Evolutionary conservation across 495 filamentous ascomycete species (phyloP).

Genomic region (Xylaria intraflava): DNA sequence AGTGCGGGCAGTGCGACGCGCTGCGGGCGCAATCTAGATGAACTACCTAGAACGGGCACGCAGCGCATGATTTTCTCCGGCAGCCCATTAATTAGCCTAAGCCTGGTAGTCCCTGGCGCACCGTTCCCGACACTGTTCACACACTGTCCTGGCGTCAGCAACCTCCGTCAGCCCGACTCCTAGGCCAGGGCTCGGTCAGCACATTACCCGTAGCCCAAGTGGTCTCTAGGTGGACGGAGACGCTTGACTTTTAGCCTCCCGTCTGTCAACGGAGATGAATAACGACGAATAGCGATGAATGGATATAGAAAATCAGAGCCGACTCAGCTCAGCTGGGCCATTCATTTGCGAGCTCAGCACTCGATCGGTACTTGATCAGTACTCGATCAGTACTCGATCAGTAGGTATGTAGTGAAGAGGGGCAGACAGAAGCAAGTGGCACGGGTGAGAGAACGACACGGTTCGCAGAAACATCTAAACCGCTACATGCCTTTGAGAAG

Average conservation of each 20-base stretch:
- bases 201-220: not conserved
- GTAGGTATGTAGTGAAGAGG: not conserved
- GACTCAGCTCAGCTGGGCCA: too few relatives aligned
- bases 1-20: too few relatives aligned
- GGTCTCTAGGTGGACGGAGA: too few relatives aligned
- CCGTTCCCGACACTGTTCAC: not conserved
- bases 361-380: not conserved
- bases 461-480: not conserved
- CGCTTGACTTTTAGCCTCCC: too few relatives aligned
- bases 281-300: too few relatives aligned
- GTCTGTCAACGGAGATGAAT: too few relatives aligned
- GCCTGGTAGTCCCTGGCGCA: not conserved
- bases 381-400: not conserved
- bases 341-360: not conserved
- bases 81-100: not conserved
- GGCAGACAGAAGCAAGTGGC: not conserved
- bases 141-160: not conserved
- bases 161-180: not conserved
- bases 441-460: not conserved
- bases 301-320: too few relatives aligned
- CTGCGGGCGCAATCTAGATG: too few relatives aligned
- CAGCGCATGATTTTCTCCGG: not conserved
- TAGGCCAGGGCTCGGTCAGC: not conserved
- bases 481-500: slow-evolving; percentile 30
- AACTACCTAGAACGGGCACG: too few relatives aligned